Evolutionary conservation across 768 basidiomycete species (phyloP), one percentile per base, ranked within the genome.

Genomic region (Leucocoprinus birnbaumii): DNA sequence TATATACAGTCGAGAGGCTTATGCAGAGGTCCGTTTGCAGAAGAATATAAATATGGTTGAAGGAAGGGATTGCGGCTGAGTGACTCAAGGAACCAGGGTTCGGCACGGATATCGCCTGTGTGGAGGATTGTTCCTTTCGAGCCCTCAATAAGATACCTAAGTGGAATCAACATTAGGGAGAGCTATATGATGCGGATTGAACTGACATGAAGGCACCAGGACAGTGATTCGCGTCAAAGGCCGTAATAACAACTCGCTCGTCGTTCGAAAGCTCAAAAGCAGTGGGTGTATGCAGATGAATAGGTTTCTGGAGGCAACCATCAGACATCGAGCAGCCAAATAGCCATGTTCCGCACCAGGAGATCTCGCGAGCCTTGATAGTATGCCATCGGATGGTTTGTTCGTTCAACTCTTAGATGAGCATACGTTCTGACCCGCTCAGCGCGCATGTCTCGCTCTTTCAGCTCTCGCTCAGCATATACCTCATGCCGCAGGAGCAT

Each of bases 221-320:
- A 65, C 94, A 97, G 66, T 98, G 95, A 63, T 97, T 97, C 0
- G 95, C 95, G 63, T 95, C 91, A 7, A 97, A 68, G 9, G 89
- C 76, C 0, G 93, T 95, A 54, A 97, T 77, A 0, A 77, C 84
- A 9, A 96, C 86, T 3, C 65, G 67, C 60, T 86, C 80, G 7
- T 72, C 71, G 21, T 78, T 71, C 3, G 76, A 79, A 16, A 95
- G 66, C 34, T 85, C 80, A 26, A 86, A 74, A 27, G 65, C 55
- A 0, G 83, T 87, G 0, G 93, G 91, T 2, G 77, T 78, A 55
- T 92, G 77, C 50, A 89, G 63, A 0, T 83, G 80, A 42, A 89
- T 61, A 1, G 80, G 61, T 62, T 73, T 77, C 89, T 91, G n/a
- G 16, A n/a, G n/a, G n/a, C n/a, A n/a, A n/a, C n/a, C 38, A 38